Percentiles rank a stretch among this genome's conserved stretches.
Evolutionary conservation across 73 alveolate species (phyloP).

Genomic region (Symbiodinium natans): DNA sequence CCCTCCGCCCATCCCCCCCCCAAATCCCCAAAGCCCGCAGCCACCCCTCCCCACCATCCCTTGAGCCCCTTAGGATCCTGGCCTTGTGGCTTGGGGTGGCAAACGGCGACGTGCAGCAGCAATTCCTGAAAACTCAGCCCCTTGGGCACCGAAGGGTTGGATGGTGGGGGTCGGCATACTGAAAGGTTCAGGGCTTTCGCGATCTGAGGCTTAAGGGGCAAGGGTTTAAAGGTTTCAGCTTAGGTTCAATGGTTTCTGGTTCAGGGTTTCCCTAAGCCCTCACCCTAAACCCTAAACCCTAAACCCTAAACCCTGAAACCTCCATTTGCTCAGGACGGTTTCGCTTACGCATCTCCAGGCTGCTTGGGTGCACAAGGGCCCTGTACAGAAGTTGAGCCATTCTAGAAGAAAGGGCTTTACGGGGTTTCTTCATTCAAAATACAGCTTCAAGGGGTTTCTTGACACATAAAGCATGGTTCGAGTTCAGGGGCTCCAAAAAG

Average conservation of each 20-base stretch:
- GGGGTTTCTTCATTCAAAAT: neutral
- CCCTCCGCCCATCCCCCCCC: too few species aligned
- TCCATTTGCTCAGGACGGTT: slow-evolving; percentile 6
- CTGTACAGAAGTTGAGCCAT: neutral
- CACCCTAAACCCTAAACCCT: neutral
- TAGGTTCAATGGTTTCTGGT: neutral
- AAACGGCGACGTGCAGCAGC: slow-evolving; percentile 45
- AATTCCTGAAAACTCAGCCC: slow-evolving; percentile 18
- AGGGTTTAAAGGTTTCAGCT: neutral
- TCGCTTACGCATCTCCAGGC: slow-evolving; percentile 47
- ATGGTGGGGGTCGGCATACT: neutral
- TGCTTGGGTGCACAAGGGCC: neutral
- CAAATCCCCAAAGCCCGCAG: too few species aligned
- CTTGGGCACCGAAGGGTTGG: neutral
- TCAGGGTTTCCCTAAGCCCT: neutral
- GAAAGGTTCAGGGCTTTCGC: neutral
- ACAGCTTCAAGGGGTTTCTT: neutral
- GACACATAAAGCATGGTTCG: too few species aligned
- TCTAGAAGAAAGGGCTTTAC: neutral
- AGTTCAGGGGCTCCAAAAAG: neutral
- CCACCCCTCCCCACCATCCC: too few species aligned
- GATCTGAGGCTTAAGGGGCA: neutral
- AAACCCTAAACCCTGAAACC: neutral
- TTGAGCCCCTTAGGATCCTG: neutral
- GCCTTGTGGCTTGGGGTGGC: neutral